Evolutionary conservation across 345 rosid species (phyloP), one percentile per base, ranked within the genome.

Genomic region (Orychophragmus violaceus): DNA sequence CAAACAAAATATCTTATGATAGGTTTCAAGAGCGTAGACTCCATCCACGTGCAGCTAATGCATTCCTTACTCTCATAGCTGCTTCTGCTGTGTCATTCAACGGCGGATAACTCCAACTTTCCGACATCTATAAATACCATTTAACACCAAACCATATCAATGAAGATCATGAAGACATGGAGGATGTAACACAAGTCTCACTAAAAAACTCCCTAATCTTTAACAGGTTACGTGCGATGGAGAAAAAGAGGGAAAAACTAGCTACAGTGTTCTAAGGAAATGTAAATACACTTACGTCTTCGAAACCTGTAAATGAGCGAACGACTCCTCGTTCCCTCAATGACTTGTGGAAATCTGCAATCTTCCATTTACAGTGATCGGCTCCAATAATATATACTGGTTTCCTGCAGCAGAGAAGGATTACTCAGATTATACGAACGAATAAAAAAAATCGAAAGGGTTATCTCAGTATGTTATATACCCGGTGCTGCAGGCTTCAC

Each of bases 401-500:
- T 79, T 94, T 94, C 73, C 97, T 94, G 78, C 41, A 82, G 33
- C 42, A 57, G 29, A 5, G 14, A 35, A 27, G 35, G 19, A 8
- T 17, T 23, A 42, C 59, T 19, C 59, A 23, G 44, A 37, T 36
- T 54, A 46, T 18, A 75, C 11, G 46, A 33, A 37, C 2, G 11
- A 35, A 28, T 25, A 14, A 50, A 1, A 28, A 35, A 14, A 50
- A 1, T 2, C 28, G 35, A n/a, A 29, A 16, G 59, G 16, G 13
- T 56, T 19, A n/a, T 29, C 45, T 70, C 22, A 44, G 45, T 22
- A 62, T 81, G 76, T 82, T 48, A 36, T 37, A 10, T 72, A 94
- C 97, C 99, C 99, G 0, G 97, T 94, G 77, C 95, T 94, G 85
- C 97, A 91, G 56, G 88, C 96, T 77, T 94, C 99, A 32, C 99